Percentiles rank a stretch among this genome's conserved stretches.
These are phyloP conservation scores for Peronospora belbahrii DNA, from an alignment of 352 stramenopile genomes.

Conservation along the genomic window DNA sequence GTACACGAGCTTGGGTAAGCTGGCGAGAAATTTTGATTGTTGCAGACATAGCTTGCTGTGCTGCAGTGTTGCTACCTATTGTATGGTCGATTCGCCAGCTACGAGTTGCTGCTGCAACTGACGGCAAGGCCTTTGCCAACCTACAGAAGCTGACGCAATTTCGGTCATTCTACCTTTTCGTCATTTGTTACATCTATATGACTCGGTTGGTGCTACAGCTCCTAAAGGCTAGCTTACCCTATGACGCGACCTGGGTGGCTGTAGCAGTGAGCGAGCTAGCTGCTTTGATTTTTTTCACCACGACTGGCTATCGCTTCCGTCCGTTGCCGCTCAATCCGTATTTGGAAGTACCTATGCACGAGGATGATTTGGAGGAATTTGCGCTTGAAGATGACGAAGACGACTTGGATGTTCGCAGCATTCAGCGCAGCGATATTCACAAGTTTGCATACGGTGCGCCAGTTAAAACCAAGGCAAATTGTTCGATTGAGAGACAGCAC, in stretches of 20 bases:
- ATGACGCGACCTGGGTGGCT: slow-evolving; percentile 76
- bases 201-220: slow-evolving; percentile 95
- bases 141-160: slow-evolving; percentile 94
- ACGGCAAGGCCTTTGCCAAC: slow-evolving; percentile 85
- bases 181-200: slow-evolving; percentile 97
- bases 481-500: slow-evolving; percentile 6
- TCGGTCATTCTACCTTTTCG: slow-evolving; percentile 93
- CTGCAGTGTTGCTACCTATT: slow-evolving; percentile 93
- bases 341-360: slow-evolving; percentile 63
- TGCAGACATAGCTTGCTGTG: slow-evolving; percentile 95
- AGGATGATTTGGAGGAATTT: slow-evolving; percentile 78
- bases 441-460: slow-evolving; percentile 26
- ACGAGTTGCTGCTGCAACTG: slow-evolving; percentile 65
- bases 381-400: slow-evolving; percentile 46
- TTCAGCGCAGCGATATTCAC: slow-evolving; percentile 30
- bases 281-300: slow-evolving; percentile 88
- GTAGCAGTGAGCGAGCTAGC: slow-evolving; percentile 64
- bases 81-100: slow-evolving; percentile 91
- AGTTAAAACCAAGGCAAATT: slow-evolving; percentile 12
- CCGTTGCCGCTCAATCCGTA: slow-evolving; percentile 90
- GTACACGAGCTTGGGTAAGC: slow-evolving; percentile 54
- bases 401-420: slow-evolving; percentile 31
- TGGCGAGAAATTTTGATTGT: slow-evolving; percentile 91
- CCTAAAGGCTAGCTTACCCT: slow-evolving; percentile 87
- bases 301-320: slow-evolving; percentile 89